A percentile compares a stretch with the other conserved stretches of the same genome.
These are phyloP conservation scores for Termitomyces titanicus DNA, from an alignment of 768 basidiomycete species.

Conservation along the genomic window DNA sequence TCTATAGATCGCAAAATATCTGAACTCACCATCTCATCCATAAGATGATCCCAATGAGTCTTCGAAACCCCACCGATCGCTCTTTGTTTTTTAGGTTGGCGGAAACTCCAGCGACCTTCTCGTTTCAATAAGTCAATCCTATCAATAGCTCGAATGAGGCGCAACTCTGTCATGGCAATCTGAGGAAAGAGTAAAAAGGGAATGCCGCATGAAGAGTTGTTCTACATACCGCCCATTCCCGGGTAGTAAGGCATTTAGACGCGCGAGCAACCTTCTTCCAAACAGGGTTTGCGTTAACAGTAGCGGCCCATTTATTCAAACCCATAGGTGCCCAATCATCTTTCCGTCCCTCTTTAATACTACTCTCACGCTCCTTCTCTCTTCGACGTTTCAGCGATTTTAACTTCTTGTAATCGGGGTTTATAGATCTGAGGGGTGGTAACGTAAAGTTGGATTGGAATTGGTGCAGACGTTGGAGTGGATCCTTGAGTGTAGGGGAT, in stretches of 20 bases:
- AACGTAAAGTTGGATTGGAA: slow-evolving; percentile 48
- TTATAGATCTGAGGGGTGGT: slow-evolving; percentile 52
- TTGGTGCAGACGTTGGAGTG: slow-evolving; percentile 29
- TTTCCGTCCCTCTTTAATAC: slow-evolving; percentile 25
- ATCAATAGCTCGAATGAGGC: slow-evolving; percentile 76
- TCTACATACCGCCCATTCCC: slow-evolving; percentile 75
- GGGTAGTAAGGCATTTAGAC: slow-evolving; percentile 73
- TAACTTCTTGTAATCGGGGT: slow-evolving; percentile 45
- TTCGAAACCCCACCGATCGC: slow-evolving; percentile 72
- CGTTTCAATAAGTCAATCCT: slow-evolving; percentile 82
- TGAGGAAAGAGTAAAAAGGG: slow-evolving; percentile 22
- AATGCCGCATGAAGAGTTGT: not conserved
- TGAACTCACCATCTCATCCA: slow-evolving; percentile 88
- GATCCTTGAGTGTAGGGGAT: slow-evolving; percentile 11
- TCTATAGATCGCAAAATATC: not conserved
- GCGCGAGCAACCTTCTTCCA: slow-evolving; percentile 67
- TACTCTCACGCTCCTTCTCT: slow-evolving; percentile 47
- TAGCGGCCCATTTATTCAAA: slow-evolving; percentile 67
- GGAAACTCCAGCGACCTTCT: slow-evolving; percentile 81
- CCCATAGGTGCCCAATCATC: slow-evolving; percentile 69
- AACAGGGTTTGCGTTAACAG: slow-evolving; percentile 74
- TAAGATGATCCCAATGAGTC: slow-evolving; percentile 91
- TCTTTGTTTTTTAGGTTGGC: slow-evolving; percentile 93
- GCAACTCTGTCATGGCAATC: slow-evolving; percentile 78
- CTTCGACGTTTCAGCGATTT: slow-evolving; percentile 31